Conservation (phyloP, 2,329 filamentous ascomycete species). For the Cordyceps militaris region DNA sequence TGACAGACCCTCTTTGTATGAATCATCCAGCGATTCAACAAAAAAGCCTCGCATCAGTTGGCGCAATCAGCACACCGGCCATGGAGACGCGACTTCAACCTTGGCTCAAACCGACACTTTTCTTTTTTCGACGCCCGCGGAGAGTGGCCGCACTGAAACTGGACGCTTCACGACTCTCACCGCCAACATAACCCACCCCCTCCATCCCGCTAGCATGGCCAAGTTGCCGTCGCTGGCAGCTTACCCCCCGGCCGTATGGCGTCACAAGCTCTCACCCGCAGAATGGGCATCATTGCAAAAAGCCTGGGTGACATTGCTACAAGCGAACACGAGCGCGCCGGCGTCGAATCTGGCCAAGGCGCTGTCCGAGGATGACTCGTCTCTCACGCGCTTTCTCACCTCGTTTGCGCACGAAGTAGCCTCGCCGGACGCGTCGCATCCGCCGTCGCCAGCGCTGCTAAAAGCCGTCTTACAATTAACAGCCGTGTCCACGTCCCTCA, state of each 20-base stretch:
- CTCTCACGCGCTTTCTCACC: conserved; percentile 55
- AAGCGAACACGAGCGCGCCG: conserved; percentile 55
- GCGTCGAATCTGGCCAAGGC: conserved; percentile 46
- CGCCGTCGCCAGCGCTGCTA: conserved; percentile 41
- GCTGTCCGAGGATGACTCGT: conserved; percentile 46
- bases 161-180: not conserved
- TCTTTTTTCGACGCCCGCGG: not conserved
- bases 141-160: not conserved
- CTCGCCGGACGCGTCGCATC: conserved; percentile 26
- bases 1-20: conserved; percentile 13
- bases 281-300: conserved; percentile 76
- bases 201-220: conserved; percentile 26
- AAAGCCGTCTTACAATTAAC: conserved; percentile 59
- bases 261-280: conserved; percentile 54
- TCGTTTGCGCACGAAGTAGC: conserved; percentile 57
- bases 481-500: conserved; percentile 44
- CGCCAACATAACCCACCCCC: not conserved
- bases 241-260: conserved; percentile 64
- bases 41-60: not conserved
- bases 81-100: conserved; percentile 10
- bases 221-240: conserved; percentile 66
- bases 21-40: conserved; percentile 12
- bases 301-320: conserved; percentile 65
- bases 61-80: not conserved
- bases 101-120: not conserved